Conservation (phyloP, 352 stramenopile species). For the Globisporangium takayamanum region DNA sequence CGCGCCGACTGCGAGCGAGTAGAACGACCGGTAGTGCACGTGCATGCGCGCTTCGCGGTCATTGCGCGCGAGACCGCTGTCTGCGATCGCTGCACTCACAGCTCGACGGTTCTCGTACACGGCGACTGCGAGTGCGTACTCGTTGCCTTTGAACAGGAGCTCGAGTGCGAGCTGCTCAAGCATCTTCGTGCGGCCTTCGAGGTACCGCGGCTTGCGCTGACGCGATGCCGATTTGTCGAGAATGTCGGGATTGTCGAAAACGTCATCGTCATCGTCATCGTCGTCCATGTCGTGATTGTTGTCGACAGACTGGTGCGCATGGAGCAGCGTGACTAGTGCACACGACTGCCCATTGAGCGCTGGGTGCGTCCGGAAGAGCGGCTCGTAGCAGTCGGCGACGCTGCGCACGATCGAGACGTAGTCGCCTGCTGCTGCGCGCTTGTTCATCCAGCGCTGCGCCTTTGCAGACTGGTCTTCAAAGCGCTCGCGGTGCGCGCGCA, state of each 20-base stretch:
- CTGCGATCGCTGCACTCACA: not conserved
- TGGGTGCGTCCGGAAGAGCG: conserved; percentile 9
- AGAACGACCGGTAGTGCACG: conserved; percentile 15
- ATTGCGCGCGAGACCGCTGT: conserved; percentile 7
- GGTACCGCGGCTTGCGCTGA: conserved; percentile 2
- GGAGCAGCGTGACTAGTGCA: conserved; percentile 1
- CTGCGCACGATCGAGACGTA: conserved; percentile 7
- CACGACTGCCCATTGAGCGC: conserved; percentile 4
- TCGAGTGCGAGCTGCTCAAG: conserved; percentile 14
- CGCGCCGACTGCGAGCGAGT: conserved; percentile 12
- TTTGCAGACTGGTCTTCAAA: not conserved
- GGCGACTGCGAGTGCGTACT: conserved; percentile 9
- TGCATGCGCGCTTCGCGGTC: conserved; percentile 9
- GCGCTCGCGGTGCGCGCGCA: not conserved
- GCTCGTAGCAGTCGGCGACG: conserved; percentile 14
- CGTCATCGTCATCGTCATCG: not conserved
- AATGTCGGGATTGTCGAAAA: no score
- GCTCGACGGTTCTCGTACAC: conserved; percentile 12
- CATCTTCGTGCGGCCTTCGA: conserved; percentile 10
- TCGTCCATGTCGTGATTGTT: not conserved
- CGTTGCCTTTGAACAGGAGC: conserved; percentile 4
- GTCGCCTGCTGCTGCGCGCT: conserved; percentile 2
- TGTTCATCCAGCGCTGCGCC: conserved; percentile 8
- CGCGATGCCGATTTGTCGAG: no score
- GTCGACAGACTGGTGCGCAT: not conserved